Evolutionary conservation across 2,329 filamentous ascomycete species (phyloP), one percentile per base, ranked within the genome.

Genomic region (Aspergillus fischeri): DNA sequence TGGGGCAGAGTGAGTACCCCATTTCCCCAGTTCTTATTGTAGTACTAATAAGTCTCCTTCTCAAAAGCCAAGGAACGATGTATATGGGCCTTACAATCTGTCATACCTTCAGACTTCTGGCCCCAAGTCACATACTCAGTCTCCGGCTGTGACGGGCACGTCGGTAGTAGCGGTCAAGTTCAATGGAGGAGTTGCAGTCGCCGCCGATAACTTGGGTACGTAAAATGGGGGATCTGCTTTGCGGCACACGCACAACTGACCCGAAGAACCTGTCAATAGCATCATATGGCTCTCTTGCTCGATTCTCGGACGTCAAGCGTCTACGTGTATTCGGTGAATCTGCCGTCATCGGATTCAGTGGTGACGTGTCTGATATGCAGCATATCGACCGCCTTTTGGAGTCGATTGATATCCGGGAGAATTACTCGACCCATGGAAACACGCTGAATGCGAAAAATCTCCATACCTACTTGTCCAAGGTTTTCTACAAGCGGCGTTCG

Each of bases 351-450:
- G 94, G 94, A 69, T 96, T 97, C 79, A 91, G 92, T 75, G 94
- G 94, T 75, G 94, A 99, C 80, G 88, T 99, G 68, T 96, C 91
- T 63, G 94, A 99, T 81, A 97, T 99, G 94, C 94, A 99, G 81
- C 95, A 95, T 81, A 86, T 99, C 66, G 90, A 96, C 84, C 82
- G 94, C 67, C 86, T 96, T 70, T 88, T 99, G 67, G 88, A 84
- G 71, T 89, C 90, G 62, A 88, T 97, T 68, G 86, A 90, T 73
- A 91, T 95, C 75, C 84, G 89, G 74, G 92, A 97, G 81, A 89
- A 91, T 73, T 97, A 99, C 81, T 83, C 83, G 50, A 70, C 76
- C 54, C 73, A 79, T 57, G 75, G 75, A 59, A 69, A 81, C 66
- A 73, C 73, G 65, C 87, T 99, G 69, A 91, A 89, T 74, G 94